Percentiles rank a stretch among this genome's conserved stretches.
These are phyloP conservation scores for Pterocarpus santalinus DNA, from an alignment of 306 rosid species.

Conservation along the genomic window DNA sequence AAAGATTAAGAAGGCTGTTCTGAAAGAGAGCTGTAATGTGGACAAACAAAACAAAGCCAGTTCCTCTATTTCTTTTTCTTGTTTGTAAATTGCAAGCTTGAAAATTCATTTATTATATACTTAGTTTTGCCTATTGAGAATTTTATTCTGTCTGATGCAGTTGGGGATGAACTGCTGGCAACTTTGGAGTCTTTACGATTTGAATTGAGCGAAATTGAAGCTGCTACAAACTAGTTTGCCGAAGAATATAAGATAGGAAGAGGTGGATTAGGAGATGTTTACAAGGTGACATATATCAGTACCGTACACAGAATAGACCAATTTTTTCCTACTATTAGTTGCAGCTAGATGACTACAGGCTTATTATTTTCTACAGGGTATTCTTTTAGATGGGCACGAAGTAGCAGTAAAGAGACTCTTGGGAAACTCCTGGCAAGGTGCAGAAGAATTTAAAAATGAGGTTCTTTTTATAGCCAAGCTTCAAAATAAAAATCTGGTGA, in stretches of 20 bases:
- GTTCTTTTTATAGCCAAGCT: constrained; percentile 64
- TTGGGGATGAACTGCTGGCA: constrained; percentile 39
- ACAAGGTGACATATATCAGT: constrained; percentile 48
- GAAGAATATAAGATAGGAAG: constrained; percentile 54
- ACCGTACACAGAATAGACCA: too few relatives aligned
- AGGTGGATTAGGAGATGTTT: constrained; percentile 77
- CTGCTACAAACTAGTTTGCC: constrained; percentile 62
- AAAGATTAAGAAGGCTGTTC: constrained; percentile 39
- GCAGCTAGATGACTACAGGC: not conserved
- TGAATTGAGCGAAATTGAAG: constrained; percentile 50
- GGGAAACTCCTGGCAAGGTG: constrained; percentile 60
- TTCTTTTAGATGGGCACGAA: constrained; percentile 53
- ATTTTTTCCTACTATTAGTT: not conserved
- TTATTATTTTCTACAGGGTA: constrained; percentile 50
- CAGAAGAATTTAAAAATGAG: constrained; percentile 65
- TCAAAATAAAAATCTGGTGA: constrained; percentile 65
- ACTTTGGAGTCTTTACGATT: constrained; percentile 55
- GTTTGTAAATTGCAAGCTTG: not conserved
- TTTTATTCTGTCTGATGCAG: constrained; percentile 34
- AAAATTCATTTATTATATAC: not conserved
- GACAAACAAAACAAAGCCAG: too few relatives aligned
- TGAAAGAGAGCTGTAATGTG: constrained; percentile 54
- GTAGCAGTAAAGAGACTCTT: constrained; percentile 75
- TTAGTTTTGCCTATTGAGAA: too few relatives aligned
- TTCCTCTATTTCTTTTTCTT: not conserved